Evolutionary conservation across 805 yeast species (phyloP), one percentile per base, ranked within the genome.

Genomic region (Debaryomyces hansenii): DNA sequence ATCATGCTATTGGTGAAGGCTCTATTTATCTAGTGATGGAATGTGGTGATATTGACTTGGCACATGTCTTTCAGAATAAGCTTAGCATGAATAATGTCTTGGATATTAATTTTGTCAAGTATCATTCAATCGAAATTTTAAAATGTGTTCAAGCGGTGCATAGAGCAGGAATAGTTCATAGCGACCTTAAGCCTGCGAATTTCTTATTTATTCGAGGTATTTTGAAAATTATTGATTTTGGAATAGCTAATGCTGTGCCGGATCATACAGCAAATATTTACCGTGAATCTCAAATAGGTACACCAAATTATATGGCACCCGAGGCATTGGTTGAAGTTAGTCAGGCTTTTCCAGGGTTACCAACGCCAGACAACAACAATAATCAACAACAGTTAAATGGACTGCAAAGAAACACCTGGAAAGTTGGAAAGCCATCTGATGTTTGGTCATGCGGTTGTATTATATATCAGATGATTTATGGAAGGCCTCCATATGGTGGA

Each of bases 401-500:
- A 5, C 14, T 14, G 16, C 51, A 45, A 4, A 59, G 56, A 41
- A 61, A 56, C 47, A 67, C 80, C 32, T 69, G 85, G 92, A 87
- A 82, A 63, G 96, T 91, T 9, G 97, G 98, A 1, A 85, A 84
- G 57, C 96, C 98, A 0, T 87, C 97, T 1, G 99, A 94, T 68
- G 84, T 94, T 12, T 94, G 99, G 99, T 90, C 98, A 16, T 87
- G 96, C 67, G 99, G 99, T 0, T 90, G 98, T 63, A 92, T 94
- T 3, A 73, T 94, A 0, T 92, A 90, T 66, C 98, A 94, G 64
- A 90, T 94, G 96, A 79, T 91, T 7, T 95, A 94, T 57, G 97
- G 97, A 0, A 78, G 78, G 50, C 92, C 97, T 1, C 99, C 99
- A 1, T 91, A 89, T 69, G 95, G 90, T 0, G 74, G 75, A 3